Evolutionary conservation across 2,329 filamentous ascomycete species (phyloP).

Genomic region (Arthrobotrys megalospora): DNA sequence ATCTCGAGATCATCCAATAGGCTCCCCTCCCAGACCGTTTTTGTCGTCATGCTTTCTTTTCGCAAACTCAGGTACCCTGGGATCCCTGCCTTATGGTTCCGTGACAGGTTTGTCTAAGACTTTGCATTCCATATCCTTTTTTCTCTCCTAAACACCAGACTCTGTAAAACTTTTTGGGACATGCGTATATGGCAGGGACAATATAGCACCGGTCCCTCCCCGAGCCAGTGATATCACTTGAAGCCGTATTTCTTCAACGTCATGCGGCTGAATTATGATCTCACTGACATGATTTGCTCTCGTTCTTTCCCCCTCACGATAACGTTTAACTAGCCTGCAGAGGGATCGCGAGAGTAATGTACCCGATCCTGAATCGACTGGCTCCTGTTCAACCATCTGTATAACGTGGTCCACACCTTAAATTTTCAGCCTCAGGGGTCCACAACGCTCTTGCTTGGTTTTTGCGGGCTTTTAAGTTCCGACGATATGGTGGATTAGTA

Average conservation of each 20-base stretch:
- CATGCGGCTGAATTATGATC: conserved; percentile 15
- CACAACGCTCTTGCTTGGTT: neutral
- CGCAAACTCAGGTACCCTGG: conserved; percentile 11
- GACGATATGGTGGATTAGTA: conserved; percentile 23
- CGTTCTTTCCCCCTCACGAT: conserved; percentile 6
- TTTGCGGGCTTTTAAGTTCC: conserved; percentile 14
- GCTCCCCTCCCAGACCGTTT: conserved; percentile 37
- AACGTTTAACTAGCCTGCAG: conserved; percentile 36
- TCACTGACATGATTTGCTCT: conserved; percentile 23
- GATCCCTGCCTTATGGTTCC: conserved; percentile 19
- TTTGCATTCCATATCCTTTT: conserved; percentile 10
- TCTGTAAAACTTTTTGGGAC: neutral
- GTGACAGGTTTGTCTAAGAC: conserved; percentile 59
- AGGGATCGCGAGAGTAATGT: conserved; percentile 31
- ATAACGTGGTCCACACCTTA: conserved; percentile 23
- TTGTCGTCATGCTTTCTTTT: conserved; percentile 27
- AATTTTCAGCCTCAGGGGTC: conserved; percentile 52
- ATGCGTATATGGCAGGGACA: conserved; percentile 4
- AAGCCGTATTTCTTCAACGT: conserved; percentile 12
- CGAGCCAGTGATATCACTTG: conserved; percentile 4
- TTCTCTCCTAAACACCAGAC: neutral
- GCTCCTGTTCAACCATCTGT: conserved; percentile 47
- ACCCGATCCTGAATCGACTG: conserved; percentile 48
- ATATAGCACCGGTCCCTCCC: conserved; percentile 2
- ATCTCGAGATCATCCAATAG: conserved; percentile 39